Percentiles rank a stretch among this genome's conserved stretches.
phyloP scores from a whole-genome alignment of 305 asterid genomes.

The Fraxinus dipetala region DNA sequence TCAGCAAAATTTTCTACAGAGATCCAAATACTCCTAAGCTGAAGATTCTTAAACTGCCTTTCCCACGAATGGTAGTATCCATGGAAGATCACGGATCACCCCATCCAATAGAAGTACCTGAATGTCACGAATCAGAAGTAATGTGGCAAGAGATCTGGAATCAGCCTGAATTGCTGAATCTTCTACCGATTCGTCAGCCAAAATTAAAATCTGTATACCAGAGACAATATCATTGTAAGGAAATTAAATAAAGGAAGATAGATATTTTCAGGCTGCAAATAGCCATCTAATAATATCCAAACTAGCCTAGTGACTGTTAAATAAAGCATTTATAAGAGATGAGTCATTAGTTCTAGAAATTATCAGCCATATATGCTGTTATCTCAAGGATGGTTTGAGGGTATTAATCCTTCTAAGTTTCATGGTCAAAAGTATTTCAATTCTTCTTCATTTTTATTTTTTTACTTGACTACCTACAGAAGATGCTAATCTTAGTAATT shows the following conservation, averaged over 20 bases:
- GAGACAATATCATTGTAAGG: conserved; percentile 16
- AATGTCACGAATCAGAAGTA: conserved; percentile 84
- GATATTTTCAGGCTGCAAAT: background rate
- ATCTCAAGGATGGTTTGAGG: background rate
- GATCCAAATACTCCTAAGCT: background rate
- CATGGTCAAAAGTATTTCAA: background rate
- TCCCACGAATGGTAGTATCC: background rate
- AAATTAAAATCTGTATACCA: conserved; percentile 64
- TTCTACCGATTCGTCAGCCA: conserved; percentile 93
- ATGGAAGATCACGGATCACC: conserved; percentile 3
- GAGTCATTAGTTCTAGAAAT: background rate
- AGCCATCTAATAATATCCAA: conserved; percentile 5
- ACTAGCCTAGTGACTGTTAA: background rate
- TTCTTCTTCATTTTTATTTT: background rate
- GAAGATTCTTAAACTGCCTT: background rate
- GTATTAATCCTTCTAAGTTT: conserved; percentile 1
- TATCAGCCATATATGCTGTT: background rate
- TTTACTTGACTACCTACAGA: conserved; percentile 1
- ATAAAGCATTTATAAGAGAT: background rate
- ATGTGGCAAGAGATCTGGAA: conserved; percentile 92
- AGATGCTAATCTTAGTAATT: conserved; percentile 10
- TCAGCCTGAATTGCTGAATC: conserved; percentile 94
- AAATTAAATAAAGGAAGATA: conserved; percentile 13
- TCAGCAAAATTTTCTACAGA: background rate
- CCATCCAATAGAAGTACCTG: conserved; percentile 48